Percentiles rank a stretch among this genome's conserved stretches.
phyloP scores from a whole-genome alignment of 129 eudicot genomes.

The Tagetes erecta region DNA sequence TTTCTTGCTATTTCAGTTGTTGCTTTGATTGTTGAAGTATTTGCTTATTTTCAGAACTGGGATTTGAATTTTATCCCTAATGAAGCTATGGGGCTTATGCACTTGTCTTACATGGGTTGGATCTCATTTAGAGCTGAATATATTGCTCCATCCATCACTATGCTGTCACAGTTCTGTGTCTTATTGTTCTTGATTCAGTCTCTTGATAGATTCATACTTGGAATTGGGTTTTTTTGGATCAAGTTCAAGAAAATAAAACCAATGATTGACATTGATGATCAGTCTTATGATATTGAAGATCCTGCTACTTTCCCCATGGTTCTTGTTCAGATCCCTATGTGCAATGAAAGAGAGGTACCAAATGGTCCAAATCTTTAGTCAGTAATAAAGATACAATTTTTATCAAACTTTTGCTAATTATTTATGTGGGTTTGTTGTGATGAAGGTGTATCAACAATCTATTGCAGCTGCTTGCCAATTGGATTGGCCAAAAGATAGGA shows the following conservation, averaged over 20 bases:
- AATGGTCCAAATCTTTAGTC: slow-evolving; percentile 6
- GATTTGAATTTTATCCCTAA: slow-evolving; percentile 60
- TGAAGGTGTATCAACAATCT: slow-evolving; percentile 77
- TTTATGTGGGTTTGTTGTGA: slow-evolving; percentile 21
- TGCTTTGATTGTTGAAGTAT: slow-evolving; percentile 62
- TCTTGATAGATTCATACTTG: slow-evolving; percentile 63
- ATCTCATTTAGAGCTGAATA: slow-evolving; percentile 67
- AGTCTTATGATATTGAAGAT: slow-evolving; percentile 61
- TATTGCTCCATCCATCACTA: slow-evolving; percentile 57
- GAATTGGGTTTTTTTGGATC: slow-evolving; percentile 88
- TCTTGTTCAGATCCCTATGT: slow-evolving; percentile 97
- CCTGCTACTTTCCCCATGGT: slow-evolving; percentile 71
- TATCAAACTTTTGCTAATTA: slow-evolving; percentile 7
- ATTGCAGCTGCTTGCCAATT: slow-evolving; percentile 75
- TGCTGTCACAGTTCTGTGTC: slow-evolving; percentile 65
- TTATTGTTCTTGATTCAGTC: slow-evolving; percentile 88
- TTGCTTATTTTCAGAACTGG: slow-evolving; percentile 79
- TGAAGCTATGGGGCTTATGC: slow-evolving; percentile 56
- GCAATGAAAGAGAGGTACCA: slow-evolving; percentile 88
- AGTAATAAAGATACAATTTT: neutral
- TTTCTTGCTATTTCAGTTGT: slow-evolving; percentile 62
- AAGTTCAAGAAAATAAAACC: slow-evolving; percentile 73
- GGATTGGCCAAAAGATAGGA: slow-evolving; percentile 87
- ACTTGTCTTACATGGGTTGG: slow-evolving; percentile 71
- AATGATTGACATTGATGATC: slow-evolving; percentile 35